Conservation (phyloP, 169 alveolate species). For the Besnoitia besnoiti region DNA sequence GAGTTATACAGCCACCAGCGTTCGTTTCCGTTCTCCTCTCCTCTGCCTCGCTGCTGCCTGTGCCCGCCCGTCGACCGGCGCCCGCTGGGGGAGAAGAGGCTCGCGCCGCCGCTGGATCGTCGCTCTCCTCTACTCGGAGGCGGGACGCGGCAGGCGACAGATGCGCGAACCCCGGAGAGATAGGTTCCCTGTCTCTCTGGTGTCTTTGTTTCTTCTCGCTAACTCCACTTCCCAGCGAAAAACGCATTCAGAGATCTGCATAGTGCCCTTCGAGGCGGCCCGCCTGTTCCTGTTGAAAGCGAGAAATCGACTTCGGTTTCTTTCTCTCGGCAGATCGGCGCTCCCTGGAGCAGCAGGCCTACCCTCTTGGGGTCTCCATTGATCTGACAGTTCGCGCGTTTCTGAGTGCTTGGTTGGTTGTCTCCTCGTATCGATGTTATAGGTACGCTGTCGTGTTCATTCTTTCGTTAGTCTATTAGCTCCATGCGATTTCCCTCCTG, state of each 20-base stretch:
- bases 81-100: no score
- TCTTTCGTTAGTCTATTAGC: no score
- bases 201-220: neutral
- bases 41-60: no score
- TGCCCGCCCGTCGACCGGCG: no score
- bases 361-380: conserved; percentile 23
- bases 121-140: neutral
- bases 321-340: neutral
- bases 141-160: neutral
- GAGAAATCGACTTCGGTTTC: no score
- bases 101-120: no score
- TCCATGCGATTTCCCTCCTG: no score
- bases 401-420: neutral
- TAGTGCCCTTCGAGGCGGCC: neutral
- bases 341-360: conserved; percentile 2
- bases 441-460: no score
- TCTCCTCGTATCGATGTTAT: neutral
- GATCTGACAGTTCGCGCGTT: neutral
- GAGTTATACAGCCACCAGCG: no score
- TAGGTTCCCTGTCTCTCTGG: conserved; percentile 4
- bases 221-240: neutral
- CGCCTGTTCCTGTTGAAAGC: neutral
- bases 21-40: no score
- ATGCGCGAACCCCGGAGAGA: neutral
- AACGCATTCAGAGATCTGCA: neutral